Evolutionary conservation across 257 asterid species (phyloP).

Genomic region (Petunia axillaris): DNA sequence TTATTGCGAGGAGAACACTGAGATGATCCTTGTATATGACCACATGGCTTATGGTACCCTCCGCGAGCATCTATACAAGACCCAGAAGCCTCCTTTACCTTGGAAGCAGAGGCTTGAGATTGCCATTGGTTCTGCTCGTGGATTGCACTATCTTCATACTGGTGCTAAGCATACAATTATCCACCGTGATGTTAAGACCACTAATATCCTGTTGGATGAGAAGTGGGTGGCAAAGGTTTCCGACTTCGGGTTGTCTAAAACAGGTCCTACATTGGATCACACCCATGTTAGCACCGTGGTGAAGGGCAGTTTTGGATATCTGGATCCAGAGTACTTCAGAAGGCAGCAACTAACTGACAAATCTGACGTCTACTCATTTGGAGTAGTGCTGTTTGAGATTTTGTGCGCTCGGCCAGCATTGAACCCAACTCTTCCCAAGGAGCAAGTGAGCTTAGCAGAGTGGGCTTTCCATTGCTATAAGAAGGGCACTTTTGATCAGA

Average conservation of each 20-base stretch:
- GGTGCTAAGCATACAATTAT: conserved; percentile 89
- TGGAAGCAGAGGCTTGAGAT: conserved; percentile 96
- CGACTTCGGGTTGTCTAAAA: conserved; percentile 85
- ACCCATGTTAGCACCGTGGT: conserved; percentile 93
- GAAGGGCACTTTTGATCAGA: conserved; percentile 78
- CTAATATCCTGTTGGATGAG: conserved; percentile 88
- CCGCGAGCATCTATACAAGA: conserved; percentile 88
- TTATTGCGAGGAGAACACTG: conserved; percentile 86
- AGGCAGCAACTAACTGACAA: conserved; percentile 87
- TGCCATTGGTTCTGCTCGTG: conserved; percentile 90
- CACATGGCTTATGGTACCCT: conserved; percentile 90
- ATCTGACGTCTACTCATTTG: conserved; percentile 79
- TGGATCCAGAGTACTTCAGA: conserved; percentile 89
- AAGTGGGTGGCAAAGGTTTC: conserved; percentile 94
- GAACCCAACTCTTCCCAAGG: conserved; percentile 81
- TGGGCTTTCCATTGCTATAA: conserved; percentile 84
- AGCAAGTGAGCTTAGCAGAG: conserved; percentile 89
- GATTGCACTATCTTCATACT: conserved; percentile 85
- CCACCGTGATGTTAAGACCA: conserved; percentile 91
- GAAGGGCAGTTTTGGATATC: conserved; percentile 81
- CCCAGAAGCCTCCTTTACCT: conserved; percentile 80
- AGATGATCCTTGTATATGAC: conserved; percentile 90
- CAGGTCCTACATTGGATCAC: conserved; percentile 85
- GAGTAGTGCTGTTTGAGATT: conserved; percentile 80
- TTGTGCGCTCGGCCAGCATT: conserved; percentile 85